Percentiles rank a stretch among this genome's conserved stretches.
These are phyloP conservation scores for Strobilomyces echinocephalus DNA, from an alignment of 768 basidiomycete species.

Conservation along the genomic window DNA sequence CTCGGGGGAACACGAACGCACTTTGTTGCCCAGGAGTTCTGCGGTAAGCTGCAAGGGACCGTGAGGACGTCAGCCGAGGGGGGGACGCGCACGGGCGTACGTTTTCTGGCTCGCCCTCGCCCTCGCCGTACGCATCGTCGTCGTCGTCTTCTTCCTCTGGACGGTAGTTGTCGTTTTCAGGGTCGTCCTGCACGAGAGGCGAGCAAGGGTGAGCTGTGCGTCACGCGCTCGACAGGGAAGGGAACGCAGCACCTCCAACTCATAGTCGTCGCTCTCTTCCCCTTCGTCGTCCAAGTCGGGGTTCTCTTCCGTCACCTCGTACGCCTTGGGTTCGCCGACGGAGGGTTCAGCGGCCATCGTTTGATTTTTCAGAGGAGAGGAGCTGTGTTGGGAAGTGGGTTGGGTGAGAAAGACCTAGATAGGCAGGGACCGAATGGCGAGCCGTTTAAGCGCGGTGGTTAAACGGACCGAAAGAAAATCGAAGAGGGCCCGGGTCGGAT, in stretches of 20 bases:
- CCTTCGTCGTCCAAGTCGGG: slow-evolving; percentile 7
- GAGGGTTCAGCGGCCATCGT: slow-evolving; percentile 23
- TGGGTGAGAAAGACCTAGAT: slow-evolving; percentile 2
- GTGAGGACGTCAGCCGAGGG: not conserved
- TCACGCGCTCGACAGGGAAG: not conserved
- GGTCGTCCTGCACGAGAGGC: slow-evolving; percentile 15
- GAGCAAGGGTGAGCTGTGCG: not conserved
- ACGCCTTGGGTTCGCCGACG: slow-evolving; percentile 3
- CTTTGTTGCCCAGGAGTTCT: slow-evolving; percentile 18
- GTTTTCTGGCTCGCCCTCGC: not conserved
- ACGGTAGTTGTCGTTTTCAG: slow-evolving; percentile 5
- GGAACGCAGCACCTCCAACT: slow-evolving; percentile 17
- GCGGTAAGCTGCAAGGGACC: slow-evolving; percentile 21
- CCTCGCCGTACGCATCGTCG: slow-evolving; percentile 1
- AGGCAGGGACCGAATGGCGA: not conserved
- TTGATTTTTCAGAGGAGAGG: not conserved
- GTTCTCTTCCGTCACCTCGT: slow-evolving; percentile 6
- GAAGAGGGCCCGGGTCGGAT: not conserved
- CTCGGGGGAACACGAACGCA: not conserved
- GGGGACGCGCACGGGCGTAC: slow-evolving; percentile 8
- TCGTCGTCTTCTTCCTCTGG: slow-evolving; percentile 19
- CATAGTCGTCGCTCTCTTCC: slow-evolving; percentile 30
- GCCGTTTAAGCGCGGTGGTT: slow-evolving; percentile 12
- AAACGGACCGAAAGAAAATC: slow-evolving; percentile 9
- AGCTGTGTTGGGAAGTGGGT: not conserved